Percentiles rank a stretch among this genome's conserved stretches.
These are phyloP conservation scores for Pulveroboletus sp. DNA, from an alignment of 768 basidiomycete species.

Conservation along the genomic window DNA sequence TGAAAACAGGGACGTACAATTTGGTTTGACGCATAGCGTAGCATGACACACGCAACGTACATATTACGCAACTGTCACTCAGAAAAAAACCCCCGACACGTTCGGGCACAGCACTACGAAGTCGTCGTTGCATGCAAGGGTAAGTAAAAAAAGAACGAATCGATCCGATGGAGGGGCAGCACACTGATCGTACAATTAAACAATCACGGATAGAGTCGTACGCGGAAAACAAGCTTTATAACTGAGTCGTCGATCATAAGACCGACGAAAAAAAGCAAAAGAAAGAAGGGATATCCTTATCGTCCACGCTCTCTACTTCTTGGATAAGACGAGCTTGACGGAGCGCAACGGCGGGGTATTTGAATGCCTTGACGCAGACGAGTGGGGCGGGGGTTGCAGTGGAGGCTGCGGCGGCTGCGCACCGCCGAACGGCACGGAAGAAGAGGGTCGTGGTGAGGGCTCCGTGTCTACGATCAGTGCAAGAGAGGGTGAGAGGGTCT, in stretches of 20 bases:
- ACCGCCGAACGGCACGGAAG: slow-evolving; percentile 22
- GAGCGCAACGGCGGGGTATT: slow-evolving; percentile 30
- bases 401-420: slow-evolving; percentile 13
- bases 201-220: background rate
- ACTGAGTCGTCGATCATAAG: too few relatives aligned
- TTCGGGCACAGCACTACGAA: too few relatives aligned
- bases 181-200: slow-evolving; percentile 16
- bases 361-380: slow-evolving; percentile 11
- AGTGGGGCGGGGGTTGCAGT: background rate
- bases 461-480: slow-evolving; percentile 35
- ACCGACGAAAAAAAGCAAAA: background rate
- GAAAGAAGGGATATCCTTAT: background rate
- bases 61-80: background rate
- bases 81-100: background rate
- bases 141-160: background rate
- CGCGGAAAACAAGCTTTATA: too few relatives aligned
- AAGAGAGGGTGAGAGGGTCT: slow-evolving; percentile 32
- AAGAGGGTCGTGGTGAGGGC: slow-evolving; percentile 30
- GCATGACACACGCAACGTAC: background rate
- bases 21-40: background rate
- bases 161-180: background rate
- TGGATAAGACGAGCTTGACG: slow-evolving; percentile 30
- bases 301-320: slow-evolving; percentile 21
- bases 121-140: background rate
- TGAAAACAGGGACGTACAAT: background rate